phyloP scores from a whole-genome alignment of 208 protist genomes.

The Wallacemonas sp. region DNA sequence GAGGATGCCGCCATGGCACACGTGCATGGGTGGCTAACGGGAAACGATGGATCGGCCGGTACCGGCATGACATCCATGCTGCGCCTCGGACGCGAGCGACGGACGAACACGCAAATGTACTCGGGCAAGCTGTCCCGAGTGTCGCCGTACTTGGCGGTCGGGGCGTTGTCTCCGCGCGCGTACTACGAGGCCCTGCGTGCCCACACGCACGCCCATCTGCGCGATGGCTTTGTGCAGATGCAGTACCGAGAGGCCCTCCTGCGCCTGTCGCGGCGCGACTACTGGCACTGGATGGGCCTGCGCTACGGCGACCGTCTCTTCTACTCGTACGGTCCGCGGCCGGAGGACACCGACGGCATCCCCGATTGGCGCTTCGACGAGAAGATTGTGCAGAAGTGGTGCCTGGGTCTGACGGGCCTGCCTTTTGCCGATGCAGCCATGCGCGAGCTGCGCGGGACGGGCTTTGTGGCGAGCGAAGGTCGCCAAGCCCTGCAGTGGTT shows the following conservation, averaged over 20 bases:
- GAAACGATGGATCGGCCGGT: constrained; percentile 21
- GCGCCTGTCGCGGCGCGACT: constrained; percentile 82
- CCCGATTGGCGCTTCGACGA: constrained; percentile 76
- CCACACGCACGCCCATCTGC: constrained; percentile 48
- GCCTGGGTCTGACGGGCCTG: constrained; percentile 79
- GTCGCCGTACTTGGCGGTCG: constrained; percentile 81
- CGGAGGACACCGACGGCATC: constrained; percentile 74
- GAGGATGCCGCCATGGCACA: constrained; percentile 65
- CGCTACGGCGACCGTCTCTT: constrained; percentile 83
- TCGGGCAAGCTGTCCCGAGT: constrained; percentile 70
- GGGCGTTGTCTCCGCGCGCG: constrained; percentile 70
- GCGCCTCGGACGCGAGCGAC: constrained; percentile 60
- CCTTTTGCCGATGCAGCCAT: constrained; percentile 90
- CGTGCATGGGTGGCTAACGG: constrained; percentile 66
- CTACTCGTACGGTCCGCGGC: constrained; percentile 79
- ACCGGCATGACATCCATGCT: constrained; percentile 71
- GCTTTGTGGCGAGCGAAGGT: constrained; percentile 75
- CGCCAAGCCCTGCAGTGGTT: constrained; percentile 86
- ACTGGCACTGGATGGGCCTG: constrained; percentile 90
- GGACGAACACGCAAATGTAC: constrained; percentile 87
- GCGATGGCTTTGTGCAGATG: constrained; percentile 77
- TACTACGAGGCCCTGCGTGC: constrained; percentile 79
- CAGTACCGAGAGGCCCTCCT: constrained; percentile 83
- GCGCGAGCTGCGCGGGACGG: constrained; percentile 79
- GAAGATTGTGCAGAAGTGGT: constrained; percentile 88